These are phyloP conservation scores for Lichtheimia ornata DNA, from an alignment of 371 early-diverging fungal species.

Conservation along the genomic window DNA sequence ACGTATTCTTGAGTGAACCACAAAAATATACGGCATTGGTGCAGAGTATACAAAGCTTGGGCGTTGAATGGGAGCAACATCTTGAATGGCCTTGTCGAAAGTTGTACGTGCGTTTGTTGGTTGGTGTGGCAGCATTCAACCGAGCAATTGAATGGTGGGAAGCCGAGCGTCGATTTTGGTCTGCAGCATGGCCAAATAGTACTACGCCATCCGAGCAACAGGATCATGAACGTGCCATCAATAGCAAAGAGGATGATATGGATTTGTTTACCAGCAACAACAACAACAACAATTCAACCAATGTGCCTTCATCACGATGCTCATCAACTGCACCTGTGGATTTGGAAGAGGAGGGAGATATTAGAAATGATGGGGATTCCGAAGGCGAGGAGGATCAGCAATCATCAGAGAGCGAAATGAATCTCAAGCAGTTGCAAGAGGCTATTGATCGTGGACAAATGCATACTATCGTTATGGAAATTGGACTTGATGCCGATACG, in stretches of 20 bases:
- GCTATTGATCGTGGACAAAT: slow-evolving; percentile 60
- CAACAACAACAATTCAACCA: background rate
- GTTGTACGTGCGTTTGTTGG: slow-evolving; percentile 55
- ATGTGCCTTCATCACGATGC: background rate
- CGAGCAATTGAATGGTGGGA: slow-evolving; percentile 69
- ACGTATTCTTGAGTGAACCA: slow-evolving; percentile 47
- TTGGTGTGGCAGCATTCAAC: slow-evolving; percentile 60
- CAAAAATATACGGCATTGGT: slow-evolving; percentile 33
- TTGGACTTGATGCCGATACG: slow-evolving; percentile 43
- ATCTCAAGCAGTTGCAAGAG: slow-evolving; percentile 41
- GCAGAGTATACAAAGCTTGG: slow-evolving; percentile 46
- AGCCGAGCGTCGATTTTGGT: slow-evolving; percentile 55
- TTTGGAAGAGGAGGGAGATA: background rate
- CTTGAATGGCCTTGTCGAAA: slow-evolving; percentile 62
- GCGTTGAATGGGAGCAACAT: slow-evolving; percentile 54
- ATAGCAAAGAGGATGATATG: too few species aligned
- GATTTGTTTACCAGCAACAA: background rate
- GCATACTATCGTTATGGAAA: slow-evolving; percentile 63
- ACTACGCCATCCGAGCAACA: too few species aligned
- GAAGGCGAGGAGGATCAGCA: slow-evolving; percentile 5
- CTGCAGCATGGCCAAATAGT: slow-evolving; percentile 10
- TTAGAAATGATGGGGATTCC: background rate
- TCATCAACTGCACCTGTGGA: background rate
- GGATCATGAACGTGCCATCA: too few species aligned
- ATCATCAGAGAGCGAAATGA: background rate